Evolutionary conservation across 2,329 filamentous ascomycete genomes (phyloP), one percentile per base, ranked within the genome.

Genomic region (Cordyceps pruinosa): DNA sequence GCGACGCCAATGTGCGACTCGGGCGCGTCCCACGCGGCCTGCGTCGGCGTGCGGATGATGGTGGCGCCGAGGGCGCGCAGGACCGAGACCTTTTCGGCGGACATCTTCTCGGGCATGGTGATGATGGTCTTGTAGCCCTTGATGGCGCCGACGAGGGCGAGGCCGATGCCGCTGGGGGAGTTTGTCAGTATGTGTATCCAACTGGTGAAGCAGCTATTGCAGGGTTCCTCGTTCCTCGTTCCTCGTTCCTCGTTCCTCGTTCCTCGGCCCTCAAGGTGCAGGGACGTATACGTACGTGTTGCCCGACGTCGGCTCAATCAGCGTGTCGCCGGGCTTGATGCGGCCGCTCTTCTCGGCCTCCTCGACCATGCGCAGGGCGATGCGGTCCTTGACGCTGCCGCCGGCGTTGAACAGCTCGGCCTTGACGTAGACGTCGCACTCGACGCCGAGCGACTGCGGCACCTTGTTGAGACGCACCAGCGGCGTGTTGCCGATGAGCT

Each of bases 101-200:
- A 97, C 94, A 99, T 99, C 80, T 99, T 99, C 77, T 99, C 94
- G 52, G 94, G 94, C 46, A 99, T 84, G 12, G 94, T 99, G 72
- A 99, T 99, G 75, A 99, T 97, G 41, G 92, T 95, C 75, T 93
- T 93, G 81, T 97, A 99, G 63, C 92, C 93, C 78, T 97, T 97
- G 68, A 99, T 89, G 17, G 94, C 94, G 58, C 85, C 93, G 19
- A 97, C 93, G 34, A 99, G 84, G 28, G 94, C 94, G 41, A 99
- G 81, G 23, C 94, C 94, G 63, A 99, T 99, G 63, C 94, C 94
- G 58, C 77, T 80, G 54, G 15, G 2, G 19, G 30, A n/a, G 61
- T 75, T 51, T 54, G 63, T 74, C 60, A 74, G 66, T 54, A 32
- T 8, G 8, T 7, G 2, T 53, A 26, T 28, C n/a, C n/a, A n/a